Conservation (phyloP, 1,284 basidiomycete species). For the Apiotrichum sp. region DNA sequence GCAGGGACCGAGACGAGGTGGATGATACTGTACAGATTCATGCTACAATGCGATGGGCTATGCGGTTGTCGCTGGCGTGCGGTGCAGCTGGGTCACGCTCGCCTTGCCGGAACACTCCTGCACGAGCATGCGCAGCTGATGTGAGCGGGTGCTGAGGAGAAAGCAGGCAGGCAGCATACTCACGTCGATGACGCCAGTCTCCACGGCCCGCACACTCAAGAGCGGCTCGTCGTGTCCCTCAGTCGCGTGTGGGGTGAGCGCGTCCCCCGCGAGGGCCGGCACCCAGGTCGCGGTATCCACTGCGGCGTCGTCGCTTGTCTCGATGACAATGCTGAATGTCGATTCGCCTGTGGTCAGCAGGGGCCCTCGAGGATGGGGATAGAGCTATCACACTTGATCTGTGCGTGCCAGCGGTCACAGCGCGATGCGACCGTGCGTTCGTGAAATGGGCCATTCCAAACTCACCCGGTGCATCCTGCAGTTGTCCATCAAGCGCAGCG, state of each 20-base stretch:
- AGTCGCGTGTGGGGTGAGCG: slow-evolving; percentile 15
- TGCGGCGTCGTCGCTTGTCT: too few species aligned
- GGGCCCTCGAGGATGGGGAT: neutral
- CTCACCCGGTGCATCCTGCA: slow-evolving; percentile 50
- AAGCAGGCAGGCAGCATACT: slow-evolving; percentile 27
- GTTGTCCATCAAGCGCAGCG: slow-evolving; percentile 68
- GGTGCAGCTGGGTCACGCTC: neutral
- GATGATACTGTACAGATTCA: too few species aligned
- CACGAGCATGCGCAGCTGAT: slow-evolving; percentile 40
- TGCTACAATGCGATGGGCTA: too few species aligned
- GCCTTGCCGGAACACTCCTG: slow-evolving; percentile 42
- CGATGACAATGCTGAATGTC: too few species aligned
- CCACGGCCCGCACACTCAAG: slow-evolving; percentile 65
- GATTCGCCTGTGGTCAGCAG: too few species aligned
- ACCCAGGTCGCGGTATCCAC: slow-evolving; percentile 42
- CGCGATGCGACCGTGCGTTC: too few species aligned
- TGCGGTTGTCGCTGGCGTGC: too few species aligned
- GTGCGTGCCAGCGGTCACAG: slow-evolving; percentile 22
- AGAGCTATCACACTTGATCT: slow-evolving; percentile 12
- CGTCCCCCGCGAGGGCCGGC: slow-evolving; percentile 31
- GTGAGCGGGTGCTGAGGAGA: neutral
- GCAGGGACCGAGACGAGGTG: too few species aligned
- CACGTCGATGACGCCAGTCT: slow-evolving; percentile 79
- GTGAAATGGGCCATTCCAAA: too few species aligned
- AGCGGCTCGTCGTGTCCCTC: slow-evolving; percentile 25